A percentile compares a stretch with the other conserved stretches of the same genome.
Conservation (phyloP, 495 filamentous ascomycete species). For the Penicillium manginii region DNA sequence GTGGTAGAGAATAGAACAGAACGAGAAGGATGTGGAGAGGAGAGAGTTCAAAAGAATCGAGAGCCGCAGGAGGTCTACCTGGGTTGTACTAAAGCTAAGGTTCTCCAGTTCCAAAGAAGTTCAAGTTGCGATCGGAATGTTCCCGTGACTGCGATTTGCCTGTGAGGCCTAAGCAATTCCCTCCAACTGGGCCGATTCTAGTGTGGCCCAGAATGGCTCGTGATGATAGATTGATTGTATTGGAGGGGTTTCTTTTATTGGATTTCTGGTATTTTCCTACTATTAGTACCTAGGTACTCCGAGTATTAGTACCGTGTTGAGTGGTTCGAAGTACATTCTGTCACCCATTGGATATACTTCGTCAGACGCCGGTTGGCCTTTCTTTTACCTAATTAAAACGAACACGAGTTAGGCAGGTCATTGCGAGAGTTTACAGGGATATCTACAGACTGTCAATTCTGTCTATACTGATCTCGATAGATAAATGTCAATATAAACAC, state of each 20-base stretch:
- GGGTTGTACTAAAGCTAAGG: too few relatives aligned
- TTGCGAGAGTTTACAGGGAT: not conserved
- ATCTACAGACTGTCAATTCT: too few relatives aligned
- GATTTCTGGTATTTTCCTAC: conserved; percentile 1
- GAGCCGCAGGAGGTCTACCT: conserved; percentile 4
- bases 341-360: conserved; percentile 15
- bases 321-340: conserved; percentile 4
- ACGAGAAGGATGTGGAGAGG: conserved; percentile 8
- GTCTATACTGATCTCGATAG: too few relatives aligned
- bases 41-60: not conserved
- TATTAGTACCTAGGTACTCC: not conserved
- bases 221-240: not conserved
- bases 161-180: conserved; percentile 21
- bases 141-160: conserved; percentile 32
- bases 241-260: not conserved
- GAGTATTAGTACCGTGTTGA: conserved; percentile 4
- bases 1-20: not conserved
- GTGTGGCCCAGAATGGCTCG: conserved; percentile 4
- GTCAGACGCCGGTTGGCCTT: conserved; percentile 4
- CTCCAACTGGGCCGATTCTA: conserved; percentile 29
- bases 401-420: not conserved
- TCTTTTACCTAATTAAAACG: conserved; percentile 24
- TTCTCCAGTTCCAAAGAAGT: not conserved
- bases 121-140: conserved; percentile 24
- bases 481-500: too few relatives aligned